phyloP scores from a whole-genome alignment of 176 grass and related monocot genomes.

The Luzula sylvatica region DNA sequence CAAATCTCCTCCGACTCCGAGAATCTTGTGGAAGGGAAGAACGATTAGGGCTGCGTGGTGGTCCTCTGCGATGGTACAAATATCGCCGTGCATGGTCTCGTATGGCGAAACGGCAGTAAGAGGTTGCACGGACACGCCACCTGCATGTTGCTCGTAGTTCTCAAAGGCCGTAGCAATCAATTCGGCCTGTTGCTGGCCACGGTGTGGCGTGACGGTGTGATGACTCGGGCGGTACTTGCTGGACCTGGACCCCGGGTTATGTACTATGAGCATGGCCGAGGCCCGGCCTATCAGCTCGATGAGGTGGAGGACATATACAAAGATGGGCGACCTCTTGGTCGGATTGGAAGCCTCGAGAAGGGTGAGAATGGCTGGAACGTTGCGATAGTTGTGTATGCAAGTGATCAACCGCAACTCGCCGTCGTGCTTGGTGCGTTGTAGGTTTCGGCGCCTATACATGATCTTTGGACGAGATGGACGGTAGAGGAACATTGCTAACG shows the following conservation, averaged over 20 bases:
- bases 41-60: constrained; percentile 24
- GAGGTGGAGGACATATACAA: constrained; percentile 32
- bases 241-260: background rate
- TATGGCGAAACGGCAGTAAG: constrained; percentile 23
- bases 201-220: background rate
- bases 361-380: constrained; percentile 27
- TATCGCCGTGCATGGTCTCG: constrained; percentile 23
- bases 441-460: constrained; percentile 24
- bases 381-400: constrained; percentile 30
- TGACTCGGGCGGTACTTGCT: background rate
- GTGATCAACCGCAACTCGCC: constrained; percentile 32
- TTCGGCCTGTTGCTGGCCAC: constrained; percentile 18
- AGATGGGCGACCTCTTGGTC: constrained; percentile 25
- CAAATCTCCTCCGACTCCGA: constrained; percentile 26
- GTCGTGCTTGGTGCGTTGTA: constrained; percentile 16
- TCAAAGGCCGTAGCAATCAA: constrained; percentile 27
- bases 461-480: background rate
- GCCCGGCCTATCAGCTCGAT: constrained; percentile 25
- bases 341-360: constrained; percentile 28
- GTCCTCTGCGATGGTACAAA: constrained; percentile 30
- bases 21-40: constrained; percentile 37
- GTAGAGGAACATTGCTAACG: constrained; percentile 7
- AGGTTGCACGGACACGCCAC: constrained; percentile 17
- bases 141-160: constrained; percentile 21
- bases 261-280: constrained; percentile 37